Conservation (phyloP, 768 basidiomycete genomes). For the Boletus sensibilis region DNA sequence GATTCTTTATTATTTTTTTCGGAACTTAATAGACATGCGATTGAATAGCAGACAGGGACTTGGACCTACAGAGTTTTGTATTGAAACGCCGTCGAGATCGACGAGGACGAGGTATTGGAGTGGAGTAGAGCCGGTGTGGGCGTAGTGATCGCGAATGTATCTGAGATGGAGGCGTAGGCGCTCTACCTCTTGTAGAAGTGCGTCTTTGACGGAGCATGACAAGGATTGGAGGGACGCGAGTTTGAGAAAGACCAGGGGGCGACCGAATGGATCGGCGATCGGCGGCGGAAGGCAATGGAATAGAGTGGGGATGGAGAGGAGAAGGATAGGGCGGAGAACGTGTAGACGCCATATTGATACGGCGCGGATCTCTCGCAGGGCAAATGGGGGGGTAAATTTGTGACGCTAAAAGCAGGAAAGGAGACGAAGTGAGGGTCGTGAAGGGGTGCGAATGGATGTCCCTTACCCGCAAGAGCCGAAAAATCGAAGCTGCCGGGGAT, state of each 20-base stretch:
- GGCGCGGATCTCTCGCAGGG: constrained; percentile 56
- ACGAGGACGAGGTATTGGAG: constrained; percentile 68
- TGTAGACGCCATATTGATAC: constrained; percentile 55
- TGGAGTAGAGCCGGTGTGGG: constrained; percentile 36
- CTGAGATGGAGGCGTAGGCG: constrained; percentile 56
- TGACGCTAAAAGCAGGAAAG: constrained; percentile 48
- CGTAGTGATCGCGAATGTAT: constrained; percentile 40
- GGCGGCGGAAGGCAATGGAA: constrained; percentile 56
- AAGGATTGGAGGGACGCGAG: constrained; percentile 41
- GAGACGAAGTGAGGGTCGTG: not conserved
- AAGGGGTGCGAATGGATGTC: not conserved
- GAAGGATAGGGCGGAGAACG: constrained; percentile 39
- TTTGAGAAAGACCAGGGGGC: constrained; percentile 61
- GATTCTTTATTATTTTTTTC: constrained; percentile 39
- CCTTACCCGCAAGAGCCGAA: constrained; percentile 62
- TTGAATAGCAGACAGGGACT: constrained; percentile 1
- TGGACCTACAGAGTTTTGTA: constrained; percentile 55
- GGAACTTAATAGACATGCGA: constrained; percentile 5
- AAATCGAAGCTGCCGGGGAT: constrained; percentile 44
- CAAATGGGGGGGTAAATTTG: constrained; percentile 60
- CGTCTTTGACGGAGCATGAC: constrained; percentile 39
- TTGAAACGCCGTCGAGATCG: constrained; percentile 57
- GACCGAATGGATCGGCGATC: constrained; percentile 58
- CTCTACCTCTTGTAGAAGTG: constrained; percentile 53
- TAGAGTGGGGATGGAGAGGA: constrained; percentile 26